Base-by-base conservation (phyloP, 441 rosid genomes). In the Omphalea diandra region DNA sequence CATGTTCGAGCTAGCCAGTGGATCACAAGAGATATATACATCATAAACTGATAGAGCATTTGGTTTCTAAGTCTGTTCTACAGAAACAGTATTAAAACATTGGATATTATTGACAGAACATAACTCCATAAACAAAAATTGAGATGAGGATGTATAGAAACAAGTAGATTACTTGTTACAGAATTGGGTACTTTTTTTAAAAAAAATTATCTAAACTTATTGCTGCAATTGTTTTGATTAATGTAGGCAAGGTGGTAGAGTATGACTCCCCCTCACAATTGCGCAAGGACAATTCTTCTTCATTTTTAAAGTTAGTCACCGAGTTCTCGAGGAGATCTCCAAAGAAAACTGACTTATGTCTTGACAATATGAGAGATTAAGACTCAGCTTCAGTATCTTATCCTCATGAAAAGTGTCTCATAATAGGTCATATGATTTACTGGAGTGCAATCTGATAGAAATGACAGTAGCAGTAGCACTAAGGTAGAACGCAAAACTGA, bases 241-340 rank as follows among this genome's bases (percentile, higher is more conserved):
- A 59, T 76, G 77, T 77, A 88, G 90, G 94, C 67, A 77, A 83
- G 63, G 75, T 86, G 46, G 14, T 77, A 0, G 90, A 88, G 70
- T 88, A 79, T 47, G 75, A 83, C 43, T 70, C 75, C 0, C 91
- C 90, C 0, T 18, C 32, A 43, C 57, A 70, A 61, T 77, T 89
- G 73, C 86, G 85, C 0, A 75, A 82, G 77, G 74, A 82, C 14
- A 76, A 57, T 46, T 79, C 77, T 7, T 87, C 90, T 27, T 82
- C 85, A 0, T 89, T 89, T 76, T 80, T 87, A 7, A 87, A 79
- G 76, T 49, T 89, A 73, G 91, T 81, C 50, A 57, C 67, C 7
- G 87, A 86, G 53, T 88, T 84, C 77, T 46, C 70, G 81, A 76
- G 86, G 59, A 83, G 91, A 76, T 78, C 91, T 53, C 79, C 87